Conservation (phyloP, 805 yeast genomes). For the Ogataea minuta region DNA sequence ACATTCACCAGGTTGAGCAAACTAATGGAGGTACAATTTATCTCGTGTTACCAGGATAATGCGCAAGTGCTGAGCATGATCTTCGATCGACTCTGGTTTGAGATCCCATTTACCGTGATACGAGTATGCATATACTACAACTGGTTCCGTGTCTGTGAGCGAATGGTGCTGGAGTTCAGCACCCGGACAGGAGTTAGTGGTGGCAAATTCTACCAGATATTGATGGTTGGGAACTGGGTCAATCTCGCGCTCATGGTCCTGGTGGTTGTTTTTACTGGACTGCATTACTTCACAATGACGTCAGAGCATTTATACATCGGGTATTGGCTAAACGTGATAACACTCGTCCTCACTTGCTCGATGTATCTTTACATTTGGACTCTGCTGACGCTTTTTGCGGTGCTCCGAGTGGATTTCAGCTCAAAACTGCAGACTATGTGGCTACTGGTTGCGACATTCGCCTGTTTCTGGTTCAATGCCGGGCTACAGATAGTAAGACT, state of each 20-base stretch:
- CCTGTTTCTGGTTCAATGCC: slow-evolving; percentile 37
- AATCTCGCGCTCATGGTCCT: slow-evolving; percentile 10
- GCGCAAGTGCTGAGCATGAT: slow-evolving; percentile 38
- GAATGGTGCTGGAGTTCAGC: slow-evolving; percentile 12
- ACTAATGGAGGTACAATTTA: slow-evolving; percentile 50
- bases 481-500: slow-evolving; percentile 29
- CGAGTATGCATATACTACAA: slow-evolving; percentile 49
- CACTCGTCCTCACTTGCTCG: slow-evolving; percentile 32
- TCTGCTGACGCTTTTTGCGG: slow-evolving; percentile 40
- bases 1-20: slow-evolving; percentile 45
- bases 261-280: slow-evolving; percentile 8
- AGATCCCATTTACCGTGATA: slow-evolving; percentile 41
- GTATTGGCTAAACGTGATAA: slow-evolving; percentile 32
- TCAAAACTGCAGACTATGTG: slow-evolving; percentile 47
- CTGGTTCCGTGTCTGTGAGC: slow-evolving; percentile 33
- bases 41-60: slow-evolving; percentile 52
- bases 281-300: slow-evolving; percentile 7
- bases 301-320: slow-evolving; percentile 7
- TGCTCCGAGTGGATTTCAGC: slow-evolving; percentile 40
- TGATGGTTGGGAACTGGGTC: slow-evolving; percentile 7
- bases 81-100: slow-evolving; percentile 36
- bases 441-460: slow-evolving; percentile 42
- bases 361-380: slow-evolving; percentile 31
- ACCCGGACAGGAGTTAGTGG: slow-evolving; percentile 7
- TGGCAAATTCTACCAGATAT: slow-evolving; percentile 5